phyloP scores from a whole-genome alignment of 1,284 basidiomycete genomes.

The Kwoniella shivajii region DNA sequence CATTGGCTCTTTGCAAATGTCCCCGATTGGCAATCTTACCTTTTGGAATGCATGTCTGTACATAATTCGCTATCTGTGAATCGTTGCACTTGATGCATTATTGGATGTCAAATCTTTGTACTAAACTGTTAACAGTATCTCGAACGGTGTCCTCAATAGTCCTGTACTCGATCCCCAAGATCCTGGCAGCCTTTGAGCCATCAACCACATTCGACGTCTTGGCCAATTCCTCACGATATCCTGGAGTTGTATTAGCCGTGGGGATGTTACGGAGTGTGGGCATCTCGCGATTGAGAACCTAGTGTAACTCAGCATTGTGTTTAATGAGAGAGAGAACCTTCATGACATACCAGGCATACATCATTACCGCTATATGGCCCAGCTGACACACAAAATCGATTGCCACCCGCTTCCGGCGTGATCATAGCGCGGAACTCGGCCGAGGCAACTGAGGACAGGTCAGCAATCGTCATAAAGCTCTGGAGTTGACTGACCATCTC shows the following conservation, averaged over 20 bases:
- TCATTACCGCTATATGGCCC: background rate
- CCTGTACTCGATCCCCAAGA: background rate
- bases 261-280: background rate
- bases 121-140: background rate
- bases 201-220: background rate
- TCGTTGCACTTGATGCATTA: too few species aligned
- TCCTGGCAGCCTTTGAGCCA: background rate
- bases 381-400: background rate
- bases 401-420: background rate
- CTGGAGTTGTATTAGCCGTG: background rate
- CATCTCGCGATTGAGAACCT: background rate
- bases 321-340: background rate
- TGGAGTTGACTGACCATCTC: background rate
- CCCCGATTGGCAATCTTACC: too few species aligned
- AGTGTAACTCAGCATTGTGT: background rate
- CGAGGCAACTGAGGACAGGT: background rate
- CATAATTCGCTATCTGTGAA: too few species aligned
- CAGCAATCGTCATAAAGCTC: too few species aligned
- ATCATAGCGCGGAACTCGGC: background rate
- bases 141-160: background rate
- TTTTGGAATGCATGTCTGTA: too few species aligned
- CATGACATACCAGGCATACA: background rate
- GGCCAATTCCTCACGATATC: background rate
- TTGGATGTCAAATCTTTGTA: background rate
- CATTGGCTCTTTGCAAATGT: too few species aligned